Evolutionary conservation across 2,329 filamentous ascomycete genomes (phyloP), one percentile per base, ranked within the genome.

Genomic region (Byssochlamys sp.): DNA sequence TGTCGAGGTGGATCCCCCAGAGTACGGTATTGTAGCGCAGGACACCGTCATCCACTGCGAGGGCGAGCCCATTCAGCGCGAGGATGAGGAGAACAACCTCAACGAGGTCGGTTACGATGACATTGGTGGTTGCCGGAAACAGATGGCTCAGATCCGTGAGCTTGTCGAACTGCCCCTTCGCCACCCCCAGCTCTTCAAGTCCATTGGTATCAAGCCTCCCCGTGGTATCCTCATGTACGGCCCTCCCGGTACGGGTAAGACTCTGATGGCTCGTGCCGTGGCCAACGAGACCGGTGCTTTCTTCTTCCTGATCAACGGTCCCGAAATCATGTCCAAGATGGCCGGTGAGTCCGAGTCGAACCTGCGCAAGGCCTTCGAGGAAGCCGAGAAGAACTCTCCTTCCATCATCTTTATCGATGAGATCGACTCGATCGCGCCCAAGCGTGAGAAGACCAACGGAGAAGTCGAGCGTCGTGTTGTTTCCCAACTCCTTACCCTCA

Each of bases 281-380:
- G 94, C 94, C 77, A 97, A 97, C 78, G 94, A 97, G 82, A 97
- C 94, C 33, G 94, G 94, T 69, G 92, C 92, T 53, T 97, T 97
- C 81, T 99, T 99, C 81, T 97, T 99, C 85, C 79, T 97, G 62
- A 97, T 99, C 84, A 97, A 97, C 78, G 92, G 94, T 63, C 94
- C 94, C 55, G 94, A 97, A 76, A 97, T 99, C 80, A 97, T 99
- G 94, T 96, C 92, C 59, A 97, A 97, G 85, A 97, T 97, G 94
- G 94, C 94, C 59, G 94, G 94, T 84, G 94, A 99, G 78, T 97
- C 94, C 59, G 94, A 97, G 77, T 97, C 92, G 59, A 97, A 97
- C 76, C 78, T 99, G 65, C 88, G 94, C 69, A 97, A 97, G 80
- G 94, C 94, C n/a, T 99, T 99, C 69, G 94, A 97, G 76, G 94